Evolutionary conservation across 2,329 filamentous ascomycete genomes (phyloP).

Genomic region (Fusarium dlaminii): DNA sequence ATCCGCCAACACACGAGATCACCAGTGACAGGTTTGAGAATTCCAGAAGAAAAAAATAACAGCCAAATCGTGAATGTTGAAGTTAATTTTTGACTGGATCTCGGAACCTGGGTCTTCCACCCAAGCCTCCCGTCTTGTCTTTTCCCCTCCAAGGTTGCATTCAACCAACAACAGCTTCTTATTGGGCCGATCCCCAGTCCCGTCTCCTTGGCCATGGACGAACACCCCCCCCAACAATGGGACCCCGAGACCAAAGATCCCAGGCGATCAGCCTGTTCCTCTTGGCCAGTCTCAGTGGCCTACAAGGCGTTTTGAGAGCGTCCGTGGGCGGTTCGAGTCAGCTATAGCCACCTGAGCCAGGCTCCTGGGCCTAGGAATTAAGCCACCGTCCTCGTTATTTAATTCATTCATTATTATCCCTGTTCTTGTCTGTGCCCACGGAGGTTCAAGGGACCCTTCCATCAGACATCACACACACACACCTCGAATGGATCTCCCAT

Average conservation of each 20-base stretch:
- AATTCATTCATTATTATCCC: conserved; percentile 4
- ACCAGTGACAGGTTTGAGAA: neutral
- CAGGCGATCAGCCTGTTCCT: conserved; percentile 11
- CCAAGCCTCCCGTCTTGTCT: conserved; percentile 10
- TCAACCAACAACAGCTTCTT: conserved; percentile 7
- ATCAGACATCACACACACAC: neutral
- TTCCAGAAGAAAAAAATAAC: conserved; percentile 10
- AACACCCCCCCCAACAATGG: conserved; percentile 21
- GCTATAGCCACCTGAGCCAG: conserved; percentile 39
- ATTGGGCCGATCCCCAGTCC: conserved; percentile 29
- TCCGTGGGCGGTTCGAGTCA: conserved; percentile 40
- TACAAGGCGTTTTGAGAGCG: conserved; percentile 15
- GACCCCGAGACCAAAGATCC: conserved; percentile 12
- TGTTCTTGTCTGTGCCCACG: neutral
- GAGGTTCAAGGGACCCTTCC: neutral
- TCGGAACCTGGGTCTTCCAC: conserved; percentile 23
- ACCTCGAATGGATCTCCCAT: conserved; percentile 11
- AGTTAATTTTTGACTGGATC: conserved; percentile 2
- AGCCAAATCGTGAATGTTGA: neutral
- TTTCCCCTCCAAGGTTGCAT: neutral
- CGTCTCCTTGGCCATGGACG: conserved; percentile 40
- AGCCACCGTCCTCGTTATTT: conserved; percentile 11
- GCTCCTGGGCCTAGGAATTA: conserved; percentile 39
- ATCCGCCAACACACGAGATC: neutral
- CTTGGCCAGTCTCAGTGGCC: conserved; percentile 14